Base-by-base conservation (phyloP, 176 grass and related monocot species). In the Zea luxurians region DNA sequence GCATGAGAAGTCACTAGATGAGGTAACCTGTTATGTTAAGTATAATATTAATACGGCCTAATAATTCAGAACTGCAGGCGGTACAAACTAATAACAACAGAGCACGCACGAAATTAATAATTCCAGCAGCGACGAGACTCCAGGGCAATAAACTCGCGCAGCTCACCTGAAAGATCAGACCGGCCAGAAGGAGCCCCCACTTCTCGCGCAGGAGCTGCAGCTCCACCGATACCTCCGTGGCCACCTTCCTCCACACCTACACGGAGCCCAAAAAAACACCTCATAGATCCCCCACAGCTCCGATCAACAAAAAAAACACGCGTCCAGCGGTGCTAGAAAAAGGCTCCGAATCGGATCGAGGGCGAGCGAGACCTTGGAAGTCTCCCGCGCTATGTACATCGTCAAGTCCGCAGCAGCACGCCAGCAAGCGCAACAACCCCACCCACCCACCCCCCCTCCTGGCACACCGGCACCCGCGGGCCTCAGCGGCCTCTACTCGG, bases 371-470 rank as follows among this genome's bases (percentile, higher is more conserved):
- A 98, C 96, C 96, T 98, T 98, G 80, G 92, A 94, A 70, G 84
- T 71, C 85, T 98, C 96, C 68, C 96, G 83, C 62, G 96, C 96
- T 86, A 98, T 83, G 88, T 94, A 92, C 71, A 94, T 77, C 37
- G 95, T 90, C 91, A 87, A 94, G 66, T 35, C 80, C 64, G 58
- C 53, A 70, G 80, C 71, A 34, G 17, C 17, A 13, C 43, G 8
- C 15, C 16, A 44, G 7, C 48, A 71, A 17, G 48, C 76, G 48
- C 73, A 16, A 44, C 70, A 3, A 75, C 27, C 27, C 27, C 76
- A 6, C 8, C 70, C 0, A 47, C 16, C 37, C 34, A 69, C 65
- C 64, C 68, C 17, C 34, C 63, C 70, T 53, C 37, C 52, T 68
- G 71, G 78, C 74, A 20, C 76, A 10, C 37, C 53, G 70, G 1